These are phyloP conservation scores for Collybia mongolica DNA, from an alignment of 768 basidiomycete genomes.

Conservation along the genomic window DNA sequence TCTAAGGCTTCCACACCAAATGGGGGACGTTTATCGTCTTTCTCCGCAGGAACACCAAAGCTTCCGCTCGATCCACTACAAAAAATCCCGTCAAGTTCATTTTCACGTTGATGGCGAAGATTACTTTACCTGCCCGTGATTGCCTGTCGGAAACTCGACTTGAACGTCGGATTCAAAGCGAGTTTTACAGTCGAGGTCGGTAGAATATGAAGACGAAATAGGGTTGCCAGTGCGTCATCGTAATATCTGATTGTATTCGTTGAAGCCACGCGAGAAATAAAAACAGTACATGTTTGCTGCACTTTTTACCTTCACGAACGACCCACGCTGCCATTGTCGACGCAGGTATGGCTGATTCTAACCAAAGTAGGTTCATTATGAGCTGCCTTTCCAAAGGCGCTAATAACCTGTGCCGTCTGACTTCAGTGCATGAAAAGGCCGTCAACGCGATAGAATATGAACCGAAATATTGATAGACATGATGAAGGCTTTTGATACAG, in stretches of 20 bases:
- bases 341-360: constrained; percentile 70
- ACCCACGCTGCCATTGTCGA: constrained; percentile 78
- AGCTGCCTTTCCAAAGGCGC: constrained; percentile 80
- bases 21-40: constrained; percentile 57
- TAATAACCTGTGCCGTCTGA: constrained; percentile 52
- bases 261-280: constrained; percentile 10
- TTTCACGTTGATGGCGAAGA: too few relatives aligned
- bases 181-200: constrained; percentile 59
- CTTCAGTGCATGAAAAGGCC: constrained; percentile 16
- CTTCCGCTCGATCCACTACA: constrained; percentile 72
- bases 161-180: constrained; percentile 73
- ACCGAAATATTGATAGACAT: constrained; percentile 91
- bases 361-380: constrained; percentile 86
- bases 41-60: constrained; percentile 77
- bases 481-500: constrained; percentile 85
- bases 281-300: constrained; percentile 19
- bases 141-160: constrained; percentile 76
- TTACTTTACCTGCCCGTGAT: constrained; percentile 76
- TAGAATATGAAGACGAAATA: constrained; percentile 70
- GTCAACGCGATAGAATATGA: constrained; percentile 18
- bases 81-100: background rate
- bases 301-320: constrained; percentile 71
- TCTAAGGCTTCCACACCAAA: constrained; percentile 65
- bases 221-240: constrained; percentile 61
- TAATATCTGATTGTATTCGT: constrained; percentile 54